These are phyloP conservation scores for Aspergillus sp. DNA, from an alignment of 2,329 filamentous ascomycete species.

Conservation along the genomic window DNA sequence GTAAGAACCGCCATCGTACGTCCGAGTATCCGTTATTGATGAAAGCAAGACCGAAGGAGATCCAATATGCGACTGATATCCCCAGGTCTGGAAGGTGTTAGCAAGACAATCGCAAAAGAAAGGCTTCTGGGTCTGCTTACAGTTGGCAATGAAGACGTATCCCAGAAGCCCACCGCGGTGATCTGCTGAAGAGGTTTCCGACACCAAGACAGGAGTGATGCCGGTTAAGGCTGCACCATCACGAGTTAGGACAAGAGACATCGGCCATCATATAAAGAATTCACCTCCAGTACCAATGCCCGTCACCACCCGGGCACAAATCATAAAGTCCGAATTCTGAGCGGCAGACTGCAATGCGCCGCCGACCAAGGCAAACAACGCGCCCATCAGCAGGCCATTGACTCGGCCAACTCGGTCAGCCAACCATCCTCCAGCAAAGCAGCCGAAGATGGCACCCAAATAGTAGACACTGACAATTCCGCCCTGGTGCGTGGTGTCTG, in stretches of 20 bases:
- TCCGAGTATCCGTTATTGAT: conserved; percentile 27
- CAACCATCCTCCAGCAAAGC: conserved; percentile 44
- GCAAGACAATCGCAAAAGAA: too few species aligned
- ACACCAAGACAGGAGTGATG: conserved; percentile 45
- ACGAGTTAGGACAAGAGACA: conserved; percentile 5
- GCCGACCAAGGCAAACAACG: conserved; percentile 44
- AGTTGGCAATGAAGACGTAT: conserved; percentile 50
- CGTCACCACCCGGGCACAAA: conserved; percentile 45
- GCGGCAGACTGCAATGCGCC: conserved; percentile 44
- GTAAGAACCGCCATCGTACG: conserved; percentile 28
- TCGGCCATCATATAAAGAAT: neutral
- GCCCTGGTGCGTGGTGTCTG: conserved; percentile 44
- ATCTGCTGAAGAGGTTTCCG: conserved; percentile 42
- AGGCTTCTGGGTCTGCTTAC: conserved; percentile 9
- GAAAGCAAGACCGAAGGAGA: conserved; percentile 30
- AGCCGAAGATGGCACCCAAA: conserved; percentile 46
- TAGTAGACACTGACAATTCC: conserved; percentile 50
- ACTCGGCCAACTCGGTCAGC: conserved; percentile 50
- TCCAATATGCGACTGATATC: conserved; percentile 36
- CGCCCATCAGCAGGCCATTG: conserved; percentile 43
- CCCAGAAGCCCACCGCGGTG: conserved; percentile 44
- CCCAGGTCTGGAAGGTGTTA: conserved; percentile 34
- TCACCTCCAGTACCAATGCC: conserved; percentile 47
- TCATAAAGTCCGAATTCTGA: conserved; percentile 43
- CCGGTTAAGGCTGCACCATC: conserved; percentile 35